A percentile compares a stretch with the other conserved stretches of the same genome.
Evolutionary conservation across 495 filamentous ascomycete genomes (phyloP).

Genomic region (Xanthoparmelia taractica): DNA sequence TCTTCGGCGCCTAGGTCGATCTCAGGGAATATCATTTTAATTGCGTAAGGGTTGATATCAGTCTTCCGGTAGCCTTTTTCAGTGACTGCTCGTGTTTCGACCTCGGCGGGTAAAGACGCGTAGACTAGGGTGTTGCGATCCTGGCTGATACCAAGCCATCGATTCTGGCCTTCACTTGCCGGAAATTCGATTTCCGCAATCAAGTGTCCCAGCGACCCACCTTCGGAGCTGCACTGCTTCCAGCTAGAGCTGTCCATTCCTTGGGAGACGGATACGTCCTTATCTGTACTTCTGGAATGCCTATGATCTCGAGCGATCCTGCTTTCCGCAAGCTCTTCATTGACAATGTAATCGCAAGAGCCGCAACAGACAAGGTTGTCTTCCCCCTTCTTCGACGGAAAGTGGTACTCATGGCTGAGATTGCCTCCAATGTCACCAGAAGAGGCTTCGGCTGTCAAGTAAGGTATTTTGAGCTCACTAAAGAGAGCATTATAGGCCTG

Average conservation of each 20-base stretch:
- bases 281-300: background rate
- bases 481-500: slow-evolving; percentile 67
- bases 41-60: slow-evolving; percentile 61
- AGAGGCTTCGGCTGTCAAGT: slow-evolving; percentile 77
- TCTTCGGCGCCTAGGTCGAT: slow-evolving; percentile 65
- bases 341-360: slow-evolving; percentile 67
- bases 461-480: slow-evolving; percentile 73
- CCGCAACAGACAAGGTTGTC: slow-evolving; percentile 73
- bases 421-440: slow-evolving; percentile 94
- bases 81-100: slow-evolving; percentile 16
- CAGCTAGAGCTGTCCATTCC: background rate
- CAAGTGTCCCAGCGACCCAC: background rate
- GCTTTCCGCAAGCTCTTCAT: slow-evolving; percentile 67
- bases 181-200: background rate
- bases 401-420: slow-evolving; percentile 90
- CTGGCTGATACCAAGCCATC: slow-evolving; percentile 62
- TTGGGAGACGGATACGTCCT: background rate
- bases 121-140: slow-evolving; percentile 59
- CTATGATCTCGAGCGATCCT: background rate
- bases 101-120: slow-evolving; percentile 53
- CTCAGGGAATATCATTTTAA: slow-evolving; percentile 60
- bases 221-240: background rate
- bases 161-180: background rate
- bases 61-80: slow-evolving; percentile 30
- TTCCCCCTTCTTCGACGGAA: slow-evolving; percentile 72